phyloP scores from a whole-genome alignment of 2,329 filamentous ascomycete species.

The Cyphellophora attinorum region DNA sequence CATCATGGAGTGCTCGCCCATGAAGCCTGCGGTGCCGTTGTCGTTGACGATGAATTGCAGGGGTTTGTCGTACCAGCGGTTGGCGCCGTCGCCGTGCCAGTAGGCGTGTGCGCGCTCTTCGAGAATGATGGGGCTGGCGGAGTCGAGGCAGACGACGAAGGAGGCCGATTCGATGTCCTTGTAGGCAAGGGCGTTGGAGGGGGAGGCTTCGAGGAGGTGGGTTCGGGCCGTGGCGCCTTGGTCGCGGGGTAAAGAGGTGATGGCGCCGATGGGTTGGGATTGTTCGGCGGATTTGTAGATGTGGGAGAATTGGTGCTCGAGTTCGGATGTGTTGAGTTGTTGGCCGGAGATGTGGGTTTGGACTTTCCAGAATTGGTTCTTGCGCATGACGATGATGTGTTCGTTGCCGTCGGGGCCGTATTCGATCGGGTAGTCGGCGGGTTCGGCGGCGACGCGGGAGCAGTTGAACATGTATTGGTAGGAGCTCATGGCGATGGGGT shows the following conservation, averaged over 20 bases:
- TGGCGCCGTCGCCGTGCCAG: conserved; percentile 94
- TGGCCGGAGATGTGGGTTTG: conserved; percentile 69
- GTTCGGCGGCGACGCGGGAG: conserved; percentile 72
- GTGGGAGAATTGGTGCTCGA: conserved; percentile 79
- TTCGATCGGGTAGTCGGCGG: conserved; percentile 75
- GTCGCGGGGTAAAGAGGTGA: conserved; percentile 90
- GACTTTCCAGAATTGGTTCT: conserved; percentile 97
- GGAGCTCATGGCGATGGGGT: conserved; percentile 95
- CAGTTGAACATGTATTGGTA: conserved; percentile 99
- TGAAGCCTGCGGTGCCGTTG: conserved; percentile 94
- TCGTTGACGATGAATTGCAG: conserved; percentile 97
- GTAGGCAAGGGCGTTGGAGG: conserved; percentile 67
- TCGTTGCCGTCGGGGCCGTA: conserved; percentile 66
- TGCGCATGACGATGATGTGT: conserved; percentile 81
- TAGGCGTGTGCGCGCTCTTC: conserved; percentile 93
- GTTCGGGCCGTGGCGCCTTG: conserved; percentile 79
- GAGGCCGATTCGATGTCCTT: conserved; percentile 78
- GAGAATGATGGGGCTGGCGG: conserved; percentile 80
- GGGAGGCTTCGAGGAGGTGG: conserved; percentile 63
- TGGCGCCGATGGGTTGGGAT: conserved; percentile 64
- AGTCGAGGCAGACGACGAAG: conserved; percentile 88
- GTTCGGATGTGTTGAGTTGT: conserved; percentile 78
- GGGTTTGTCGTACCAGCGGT: conserved; percentile 98
- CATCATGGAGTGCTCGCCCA: conserved; percentile 99
- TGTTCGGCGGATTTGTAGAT: conserved; percentile 72